phyloP scores from a whole-genome alignment of 352 stramenopile species.

The Phytophthora fragariaefolia region DNA sequence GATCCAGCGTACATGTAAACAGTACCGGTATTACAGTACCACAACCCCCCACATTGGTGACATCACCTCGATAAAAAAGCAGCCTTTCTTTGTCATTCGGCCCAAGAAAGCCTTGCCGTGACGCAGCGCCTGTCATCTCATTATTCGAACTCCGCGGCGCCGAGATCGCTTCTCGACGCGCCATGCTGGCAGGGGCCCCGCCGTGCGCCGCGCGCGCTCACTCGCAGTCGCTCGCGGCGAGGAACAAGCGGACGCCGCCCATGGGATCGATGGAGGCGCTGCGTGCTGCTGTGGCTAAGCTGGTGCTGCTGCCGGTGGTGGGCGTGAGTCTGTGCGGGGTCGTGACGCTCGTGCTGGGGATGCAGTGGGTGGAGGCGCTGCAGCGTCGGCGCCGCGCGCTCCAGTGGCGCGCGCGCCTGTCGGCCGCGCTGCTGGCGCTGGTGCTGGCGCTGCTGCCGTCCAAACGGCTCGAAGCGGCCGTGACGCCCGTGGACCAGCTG shows the following conservation, averaged over 20 bases:
- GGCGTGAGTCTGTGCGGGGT: slow-evolving; percentile 67
- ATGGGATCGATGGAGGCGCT: slow-evolving; percentile 31
- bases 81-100: not conserved
- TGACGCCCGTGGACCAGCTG: slow-evolving; percentile 16
- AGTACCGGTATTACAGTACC: no score
- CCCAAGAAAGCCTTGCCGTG: no score
- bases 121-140: not conserved
- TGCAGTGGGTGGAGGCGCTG: slow-evolving; percentile 69
- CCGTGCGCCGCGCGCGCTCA: slow-evolving; percentile 14
- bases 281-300: slow-evolving; percentile 46
- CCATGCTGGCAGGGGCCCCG: slow-evolving; percentile 14
- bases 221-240: slow-evolving; percentile 24
- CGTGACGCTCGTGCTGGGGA: slow-evolving; percentile 55
- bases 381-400: slow-evolving; percentile 29
- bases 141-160: slow-evolving; percentile 1
- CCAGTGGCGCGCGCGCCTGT: slow-evolving; percentile 24
- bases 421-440: slow-evolving; percentile 25
- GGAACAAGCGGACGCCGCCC: slow-evolving; percentile 11
- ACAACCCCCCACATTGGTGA: no score
- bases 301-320: slow-evolving; percentile 72
- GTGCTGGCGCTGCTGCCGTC: slow-evolving; percentile 30
- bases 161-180: slow-evolving; percentile 13
- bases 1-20: no score
- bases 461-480: slow-evolving; percentile 17
- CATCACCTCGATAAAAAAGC: no score